Conservation (phyloP, 768 basidiomycete species). For the Mycena epipterygia region DNA sequence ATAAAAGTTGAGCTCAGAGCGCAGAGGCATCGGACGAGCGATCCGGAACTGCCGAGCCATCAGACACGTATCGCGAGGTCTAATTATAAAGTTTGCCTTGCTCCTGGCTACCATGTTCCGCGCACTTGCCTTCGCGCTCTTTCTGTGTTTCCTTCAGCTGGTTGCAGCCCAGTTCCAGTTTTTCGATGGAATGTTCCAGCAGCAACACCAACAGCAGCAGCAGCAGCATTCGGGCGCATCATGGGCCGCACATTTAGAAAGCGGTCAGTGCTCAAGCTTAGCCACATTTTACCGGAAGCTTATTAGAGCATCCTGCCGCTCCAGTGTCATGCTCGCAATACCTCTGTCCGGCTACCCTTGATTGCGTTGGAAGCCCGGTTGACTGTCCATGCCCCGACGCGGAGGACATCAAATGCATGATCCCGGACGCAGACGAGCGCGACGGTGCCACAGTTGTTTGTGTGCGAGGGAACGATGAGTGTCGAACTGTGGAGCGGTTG, state of each 20-base stretch:
- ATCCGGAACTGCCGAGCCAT: background rate
- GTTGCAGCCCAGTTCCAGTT: constrained; percentile 81
- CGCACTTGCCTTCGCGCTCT: constrained; percentile 42
- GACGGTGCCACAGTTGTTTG: constrained; percentile 76
- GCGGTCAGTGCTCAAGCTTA: constrained; percentile 57
- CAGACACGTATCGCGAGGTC: constrained; percentile 9
- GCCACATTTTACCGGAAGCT: background rate
- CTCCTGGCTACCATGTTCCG: constrained; percentile 9
- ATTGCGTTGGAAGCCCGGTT: constrained; percentile 72
- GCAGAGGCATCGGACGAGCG: background rate
- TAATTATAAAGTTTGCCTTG: background rate
- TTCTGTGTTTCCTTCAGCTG: constrained; percentile 52
- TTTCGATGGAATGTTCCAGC: constrained; percentile 85
- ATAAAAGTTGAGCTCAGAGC: too few relatives aligned
- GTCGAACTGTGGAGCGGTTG: constrained; percentile 71
- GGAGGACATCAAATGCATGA: constrained; percentile 82
- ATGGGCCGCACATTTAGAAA: constrained; percentile 76
- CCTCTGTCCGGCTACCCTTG: constrained; percentile 81
- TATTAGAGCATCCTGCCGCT: background rate
- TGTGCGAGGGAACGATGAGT: constrained; percentile 77
- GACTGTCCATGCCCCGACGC: constrained; percentile 85
- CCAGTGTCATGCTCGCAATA: constrained; percentile 83
- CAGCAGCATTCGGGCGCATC: constrained; percentile 64
- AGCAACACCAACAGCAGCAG: constrained; percentile 73
- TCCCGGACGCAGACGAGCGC: constrained; percentile 71